Base-by-base conservation (phyloP, 768 basidiomycete genomes). In the Astraeus odoratus region DNA sequence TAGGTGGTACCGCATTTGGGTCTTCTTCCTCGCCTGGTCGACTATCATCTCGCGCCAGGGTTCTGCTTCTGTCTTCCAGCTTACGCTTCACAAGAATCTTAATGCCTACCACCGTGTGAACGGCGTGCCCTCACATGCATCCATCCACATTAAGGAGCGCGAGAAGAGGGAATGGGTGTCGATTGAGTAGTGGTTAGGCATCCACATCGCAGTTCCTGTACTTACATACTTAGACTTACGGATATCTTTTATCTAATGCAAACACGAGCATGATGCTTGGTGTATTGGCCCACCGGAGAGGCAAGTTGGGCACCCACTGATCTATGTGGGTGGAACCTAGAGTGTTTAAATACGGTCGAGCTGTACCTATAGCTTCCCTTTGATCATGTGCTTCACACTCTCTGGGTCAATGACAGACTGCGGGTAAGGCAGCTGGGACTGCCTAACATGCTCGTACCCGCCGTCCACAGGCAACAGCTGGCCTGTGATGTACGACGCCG, bases 1-100 rank as follows among this genome's bases (percentile, higher is more conserved):
- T 25, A 72, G 72, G 51, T 92, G 90, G 91, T 98, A 85, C 72
- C 77, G 95, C 54, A 80, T 89, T 59, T 99, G 96, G 96, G 81
- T 81, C 4, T 98, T 86, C 77, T 99, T 99, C 83, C 77, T 99
- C 25, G 96, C 94, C 10, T 95, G 83, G 63, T 82, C 86, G 35
- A 77, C 76, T n/a, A 96, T 99, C 55, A 76, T 72, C 48, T 81
- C 84, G 53, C 78, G 90, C 22, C 89, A 98, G 74, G 96, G 96
- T 26, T 73, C 83, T 10, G 81, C 86, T 6, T 88, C 91, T 0
- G 86, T 97, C 33, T 99, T 95, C 86, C 94, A 98, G 70, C 80
- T 99, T 60, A 97, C 94, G 4, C 67, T 94, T 50, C 95, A 98
- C 75, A 99, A 99, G 74, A 99, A 98, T 74, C 69, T 98, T 52